Evolutionary conservation across 345 rosid genomes (phyloP).

Genomic region (Odontarrhena argentea): DNA sequence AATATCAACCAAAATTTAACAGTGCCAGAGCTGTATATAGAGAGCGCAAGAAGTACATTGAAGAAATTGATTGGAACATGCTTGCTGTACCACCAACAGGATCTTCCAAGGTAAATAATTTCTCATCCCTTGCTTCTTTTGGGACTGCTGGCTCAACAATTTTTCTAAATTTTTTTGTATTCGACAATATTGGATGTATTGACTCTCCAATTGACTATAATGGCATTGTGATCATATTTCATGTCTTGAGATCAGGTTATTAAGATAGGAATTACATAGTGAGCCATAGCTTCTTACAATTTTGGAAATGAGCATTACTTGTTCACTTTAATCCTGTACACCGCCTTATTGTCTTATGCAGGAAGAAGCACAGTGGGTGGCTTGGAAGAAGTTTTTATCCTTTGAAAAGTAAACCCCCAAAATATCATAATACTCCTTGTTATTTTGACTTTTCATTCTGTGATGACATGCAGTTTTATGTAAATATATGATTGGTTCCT

Average conservation of each 20-base stretch:
- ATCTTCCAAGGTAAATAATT: constrained; percentile 59
- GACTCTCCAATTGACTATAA: constrained; percentile 13
- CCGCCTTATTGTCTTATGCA: constrained; percentile 40
- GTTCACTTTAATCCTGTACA: constrained; percentile 12
- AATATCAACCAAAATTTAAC: constrained; percentile 85
- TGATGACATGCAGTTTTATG: background rate
- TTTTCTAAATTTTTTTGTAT: background rate
- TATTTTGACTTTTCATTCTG: background rate
- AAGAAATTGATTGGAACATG: constrained; percentile 94
- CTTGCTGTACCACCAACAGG: constrained; percentile 91
- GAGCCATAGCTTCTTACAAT: constrained; percentile 14
- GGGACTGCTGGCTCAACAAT: constrained; percentile 18
- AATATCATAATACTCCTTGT: background rate
- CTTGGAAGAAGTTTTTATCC: constrained; percentile 83
- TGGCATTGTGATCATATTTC: background rate
- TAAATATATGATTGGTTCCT: constrained; percentile 13
- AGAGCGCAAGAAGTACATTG: constrained; percentile 88
- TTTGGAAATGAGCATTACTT: constrained; percentile 6
- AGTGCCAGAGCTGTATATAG: constrained; percentile 94
- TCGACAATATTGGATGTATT: constrained; percentile 19
- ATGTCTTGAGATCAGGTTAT: constrained; percentile 16
- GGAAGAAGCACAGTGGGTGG: constrained; percentile 95
- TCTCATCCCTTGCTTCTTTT: constrained; percentile 27
- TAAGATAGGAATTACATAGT: constrained; percentile 7
- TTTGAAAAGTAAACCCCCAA: constrained; percentile 76